phyloP scores from a whole-genome alignment of 2,329 filamentous ascomycete species.

The Sporothrix euskadiensis region DNA sequence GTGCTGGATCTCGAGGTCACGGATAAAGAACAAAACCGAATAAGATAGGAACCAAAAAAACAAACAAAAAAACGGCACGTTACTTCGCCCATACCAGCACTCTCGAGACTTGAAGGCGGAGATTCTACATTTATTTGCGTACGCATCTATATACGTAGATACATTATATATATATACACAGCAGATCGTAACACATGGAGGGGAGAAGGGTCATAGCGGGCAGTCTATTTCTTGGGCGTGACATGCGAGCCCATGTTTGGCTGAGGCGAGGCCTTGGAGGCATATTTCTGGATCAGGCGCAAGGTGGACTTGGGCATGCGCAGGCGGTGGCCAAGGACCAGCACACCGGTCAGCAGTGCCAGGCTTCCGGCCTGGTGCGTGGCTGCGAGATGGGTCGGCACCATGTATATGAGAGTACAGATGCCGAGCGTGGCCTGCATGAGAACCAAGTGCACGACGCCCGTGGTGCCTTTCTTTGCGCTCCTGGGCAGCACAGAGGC shows the following conservation, averaged over 20 bases:
- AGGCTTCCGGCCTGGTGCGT: constrained; percentile 90
- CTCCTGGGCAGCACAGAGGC: constrained; percentile 60
- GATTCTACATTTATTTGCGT: constrained; percentile 5
- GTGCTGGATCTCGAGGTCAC: neutral
- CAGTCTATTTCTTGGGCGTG: constrained; percentile 20
- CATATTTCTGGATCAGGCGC: constrained; percentile 56
- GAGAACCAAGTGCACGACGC: constrained; percentile 78
- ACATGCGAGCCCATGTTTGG: constrained; percentile 15
- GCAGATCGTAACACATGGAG: neutral
- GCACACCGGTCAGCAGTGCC: constrained; percentile 76
- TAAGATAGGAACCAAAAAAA: neutral
- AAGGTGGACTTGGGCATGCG: constrained; percentile 69
- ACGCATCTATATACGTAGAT: neutral
- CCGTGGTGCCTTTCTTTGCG: constrained; percentile 69
- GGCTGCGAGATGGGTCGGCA: constrained; percentile 83
- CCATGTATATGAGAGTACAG: constrained; percentile 87
- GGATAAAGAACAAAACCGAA: neutral
- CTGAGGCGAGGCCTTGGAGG: constrained; percentile 34
- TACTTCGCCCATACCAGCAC: neutral
- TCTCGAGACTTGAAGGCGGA: neutral
- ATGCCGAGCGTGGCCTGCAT: constrained; percentile 87
- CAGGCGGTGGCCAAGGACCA: constrained; percentile 76
- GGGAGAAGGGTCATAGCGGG: neutral
- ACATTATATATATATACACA: neutral
- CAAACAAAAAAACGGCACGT: neutral